Base-by-base conservation (phyloP, 257 asterid species). In the Datura wrightii region DNA sequence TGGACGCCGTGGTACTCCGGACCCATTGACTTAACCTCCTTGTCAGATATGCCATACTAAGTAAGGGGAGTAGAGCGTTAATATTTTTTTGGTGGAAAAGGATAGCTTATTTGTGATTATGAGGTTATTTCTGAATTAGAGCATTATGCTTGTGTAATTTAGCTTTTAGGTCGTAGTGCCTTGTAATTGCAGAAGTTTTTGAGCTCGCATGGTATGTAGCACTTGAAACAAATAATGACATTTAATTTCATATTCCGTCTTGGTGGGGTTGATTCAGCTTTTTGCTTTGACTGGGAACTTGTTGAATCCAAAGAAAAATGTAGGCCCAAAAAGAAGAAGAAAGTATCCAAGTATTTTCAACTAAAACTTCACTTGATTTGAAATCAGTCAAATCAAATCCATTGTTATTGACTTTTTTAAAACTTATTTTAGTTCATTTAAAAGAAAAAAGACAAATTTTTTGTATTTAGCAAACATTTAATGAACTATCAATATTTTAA, bases 211-310 rank as follows among this genome's bases (percentile, higher is more conserved):
- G 60, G 52, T 34, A 14, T 31, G 14, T 52, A 36, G 59, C 63
- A 52, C 82, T 78, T 78, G 8, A 52, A 31, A 46, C 34, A 78
- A 52, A 78, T 78, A 52, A 14, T 72, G 44, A 44, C 58, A 74
- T 48, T 19, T 74, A 50, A 46, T 71, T 42, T 74, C 24, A 37
- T 74, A 24, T 74, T 74, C 8, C 8, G 0, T 50, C 50, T 24
- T 13, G 14, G 46, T 13, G 46, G 46, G 82, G 46, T 50, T 11
- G 5, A 72, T 10, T 48, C n/a, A 46, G 80, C 11, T 6, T 76
- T 13, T 14, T 2, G 15, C 8, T 50, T 50, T 8, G 4, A 39
- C 15, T 39, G 53, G 52, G 6, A 69, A 39, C 34, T 69, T 39
- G 53, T 39, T 69, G 52, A 39, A 39, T 69, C 78, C 16, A 18